Base-by-base conservation (phyloP, 805 yeast genomes). In the Candida incommunis region DNA sequence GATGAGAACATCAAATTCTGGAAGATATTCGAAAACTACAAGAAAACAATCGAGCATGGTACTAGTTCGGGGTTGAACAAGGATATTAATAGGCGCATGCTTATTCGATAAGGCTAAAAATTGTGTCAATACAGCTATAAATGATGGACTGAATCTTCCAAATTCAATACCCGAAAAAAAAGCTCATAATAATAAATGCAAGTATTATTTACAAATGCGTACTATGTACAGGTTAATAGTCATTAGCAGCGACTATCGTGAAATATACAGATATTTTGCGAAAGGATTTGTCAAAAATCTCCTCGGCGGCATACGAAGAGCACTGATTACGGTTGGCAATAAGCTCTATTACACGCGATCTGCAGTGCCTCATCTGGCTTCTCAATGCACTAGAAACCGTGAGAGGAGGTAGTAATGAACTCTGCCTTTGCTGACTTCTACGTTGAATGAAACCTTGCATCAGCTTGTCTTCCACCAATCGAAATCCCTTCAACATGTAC, bases 1-100 rank as follows among this genome's bases (percentile, higher is more conserved):
- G 97, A 92, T 63, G 98, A 92, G 61, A 90, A 87, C 64, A 71
- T 92, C 58, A 90, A 92, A 65, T 92, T 92, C 65, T 92, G 94
- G 88, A 81, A 84, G 52, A 70, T 92, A 21, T 90, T 87, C 62
- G 96, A 90, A 55, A 45, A 62, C 50, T 5, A 31, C 18, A 31
- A 31, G 37, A 11, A 18, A 5, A 7, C 11, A 9, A 31, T 18
- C 5, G 37, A 9, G 7, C 11, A 31, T 7, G 18, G 5, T 31
- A 9, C 37, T 5, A 18, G 18, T 5, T 18, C n/a, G 9, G 18
- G 18, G 11, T 18, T 31, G 5, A 7, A 31, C 18, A 31, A 31
- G 20, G 37, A 31, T 18, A 9, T 31, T 7, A 9, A 7, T 4
- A 31, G 20, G n/a, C 9, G 18, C 9, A 31, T 31, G 37, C 37